A percentile compares a stretch with the other conserved stretches of the same genome.
These are phyloP conservation scores for Apiospora malaysiana DNA, from an alignment of 2,329 filamentous ascomycete genomes.

Conservation along the genomic window DNA sequence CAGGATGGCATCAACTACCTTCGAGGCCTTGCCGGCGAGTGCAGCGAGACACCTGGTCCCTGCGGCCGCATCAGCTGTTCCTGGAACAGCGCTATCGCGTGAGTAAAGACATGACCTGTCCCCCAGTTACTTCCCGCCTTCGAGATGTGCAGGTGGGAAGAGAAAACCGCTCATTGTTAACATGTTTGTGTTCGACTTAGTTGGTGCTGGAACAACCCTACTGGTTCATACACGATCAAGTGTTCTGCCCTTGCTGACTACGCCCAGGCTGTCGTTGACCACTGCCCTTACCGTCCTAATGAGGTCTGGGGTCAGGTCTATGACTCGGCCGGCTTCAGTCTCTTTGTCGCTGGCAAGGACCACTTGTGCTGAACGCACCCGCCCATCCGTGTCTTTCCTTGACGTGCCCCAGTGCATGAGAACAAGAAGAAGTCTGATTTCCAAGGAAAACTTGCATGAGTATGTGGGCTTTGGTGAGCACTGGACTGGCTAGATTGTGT, in stretches of 20 bases:
- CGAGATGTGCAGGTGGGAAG: no score
- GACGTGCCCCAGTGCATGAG: background rate
- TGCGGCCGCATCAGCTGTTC: slow-evolving; percentile 7
- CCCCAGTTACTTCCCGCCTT: background rate
- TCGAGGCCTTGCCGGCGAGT: background rate
- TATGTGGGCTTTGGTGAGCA: background rate
- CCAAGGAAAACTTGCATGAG: background rate
- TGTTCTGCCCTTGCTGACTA: background rate
- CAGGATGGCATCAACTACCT: slow-evolving; percentile 1
- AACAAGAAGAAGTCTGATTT: background rate
- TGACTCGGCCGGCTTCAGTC: background rate
- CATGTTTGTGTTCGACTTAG: background rate
- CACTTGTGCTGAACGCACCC: background rate
- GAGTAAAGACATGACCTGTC: background rate
- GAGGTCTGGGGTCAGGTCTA: background rate
- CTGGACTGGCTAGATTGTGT: background rate
- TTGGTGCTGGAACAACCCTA: background rate
- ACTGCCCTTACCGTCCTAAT: background rate
- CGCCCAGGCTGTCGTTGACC: background rate
- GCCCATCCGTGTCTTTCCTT: background rate
- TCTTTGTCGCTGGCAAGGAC: background rate
- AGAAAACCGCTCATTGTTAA: background rate
- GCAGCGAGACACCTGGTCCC: background rate
- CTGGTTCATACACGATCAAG: background rate
- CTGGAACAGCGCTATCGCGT: background rate